A percentile compares a stretch with the other conserved stretches of the same genome.
These are phyloP conservation scores for Dalbergia cochinchinensis DNA, from an alignment of 306 rosid species.

Conservation along the genomic window DNA sequence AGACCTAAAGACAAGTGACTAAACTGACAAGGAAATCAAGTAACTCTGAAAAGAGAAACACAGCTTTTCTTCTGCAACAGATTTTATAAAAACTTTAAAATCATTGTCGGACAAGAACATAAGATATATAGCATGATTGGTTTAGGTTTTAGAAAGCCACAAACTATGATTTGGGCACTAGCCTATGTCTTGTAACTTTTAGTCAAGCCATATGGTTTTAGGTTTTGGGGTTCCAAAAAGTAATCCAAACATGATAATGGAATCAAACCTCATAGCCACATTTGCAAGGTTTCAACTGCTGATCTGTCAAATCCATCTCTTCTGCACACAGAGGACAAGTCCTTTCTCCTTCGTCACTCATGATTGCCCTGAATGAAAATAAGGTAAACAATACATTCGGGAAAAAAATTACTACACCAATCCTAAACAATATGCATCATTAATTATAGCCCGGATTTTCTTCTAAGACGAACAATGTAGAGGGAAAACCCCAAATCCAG, in stretches of 20 bases:
- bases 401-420: slow-evolving; percentile 4
- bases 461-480: neutral
- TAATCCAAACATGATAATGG: neutral
- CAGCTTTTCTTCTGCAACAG: neutral
- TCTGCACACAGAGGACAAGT: slow-evolving; percentile 98
- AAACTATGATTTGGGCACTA: too few relatives aligned
- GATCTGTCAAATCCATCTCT: slow-evolving; percentile 99
- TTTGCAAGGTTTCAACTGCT: slow-evolving; percentile 96
- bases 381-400: slow-evolving; percentile 12
- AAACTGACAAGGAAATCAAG: neutral
- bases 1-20: neutral
- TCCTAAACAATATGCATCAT: slow-evolving; percentile 18
- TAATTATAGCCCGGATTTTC: neutral
- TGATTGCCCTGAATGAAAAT: slow-evolving; percentile 62
- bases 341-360: slow-evolving; percentile 96
- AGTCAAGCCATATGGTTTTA: too few relatives aligned
- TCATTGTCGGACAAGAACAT: neutral
- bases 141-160: too few relatives aligned
- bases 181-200: too few relatives aligned
- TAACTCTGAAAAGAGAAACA: neutral
- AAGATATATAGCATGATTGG: neutral
- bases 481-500: neutral
- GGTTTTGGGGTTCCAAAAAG: too few relatives aligned
- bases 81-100: slow-evolving; percentile 18
- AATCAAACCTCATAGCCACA: slow-evolving; percentile 94